Evolutionary conservation across 768 basidiomycete species (phyloP), one percentile per base, ranked within the genome.

Genomic region (Leccinum longicurvipes): DNA sequence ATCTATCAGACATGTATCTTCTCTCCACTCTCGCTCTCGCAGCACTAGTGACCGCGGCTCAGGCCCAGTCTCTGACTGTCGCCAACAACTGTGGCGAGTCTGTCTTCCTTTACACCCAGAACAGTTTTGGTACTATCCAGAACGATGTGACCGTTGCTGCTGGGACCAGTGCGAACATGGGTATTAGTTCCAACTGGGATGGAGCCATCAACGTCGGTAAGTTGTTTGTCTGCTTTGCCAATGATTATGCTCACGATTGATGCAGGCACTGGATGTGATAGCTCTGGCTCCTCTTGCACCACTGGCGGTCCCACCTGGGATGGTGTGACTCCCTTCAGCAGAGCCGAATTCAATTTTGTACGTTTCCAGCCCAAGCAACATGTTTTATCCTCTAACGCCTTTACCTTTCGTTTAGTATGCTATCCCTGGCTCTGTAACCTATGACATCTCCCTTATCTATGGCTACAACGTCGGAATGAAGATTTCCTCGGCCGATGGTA

Each of bases 401-500:
- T 31, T 12, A 5, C 42, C 48, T 28, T 8, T 39, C 8, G 6
- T 27, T 8, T 27, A 70, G 66, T 60, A 54, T 6, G 58, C 70
- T 12, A 61, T 66, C 12, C 60, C 68, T 2, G 68, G 68, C 6
- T 42, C 36, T 2, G 68, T 70, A 46, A 72, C 70, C 45, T 70
- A 70, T 24, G 70, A 72, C 28, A 72, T 72, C 23, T 72, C 68
- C 19, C 60, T 70, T 49, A 72, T 70, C 55, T 72, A 72, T 10
- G 70, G 68, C 0, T 70, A 70, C 54, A 72, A 72, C 12, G 68
- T 72, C 19, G 68, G 68, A 27, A 70, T 70, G 70, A n/a, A 72
- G 47, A 72, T 70, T 14, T 72, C 68, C 21, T 70, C 70, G 0
- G 51, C 62, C 1, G 64, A 72, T 34, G 0, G 10, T 2, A 45